Conservation (phyloP, 768 basidiomycete genomes). For the Coprinopsis strossmayeri region DNA sequence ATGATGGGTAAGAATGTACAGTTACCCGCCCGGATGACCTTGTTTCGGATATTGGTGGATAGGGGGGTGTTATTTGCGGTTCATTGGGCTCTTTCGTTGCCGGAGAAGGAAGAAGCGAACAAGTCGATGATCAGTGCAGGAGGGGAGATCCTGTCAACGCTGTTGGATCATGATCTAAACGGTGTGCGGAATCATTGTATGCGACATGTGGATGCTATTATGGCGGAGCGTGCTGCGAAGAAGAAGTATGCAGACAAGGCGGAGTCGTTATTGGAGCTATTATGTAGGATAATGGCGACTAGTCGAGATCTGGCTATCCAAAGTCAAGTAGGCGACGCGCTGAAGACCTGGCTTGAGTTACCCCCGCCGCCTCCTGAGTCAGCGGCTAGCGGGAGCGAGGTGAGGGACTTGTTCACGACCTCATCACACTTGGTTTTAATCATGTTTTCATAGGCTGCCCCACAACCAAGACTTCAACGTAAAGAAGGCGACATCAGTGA, state of each 20-base stretch:
- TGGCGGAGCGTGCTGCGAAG: slow-evolving; percentile 52
- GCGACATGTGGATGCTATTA: slow-evolving; percentile 71
- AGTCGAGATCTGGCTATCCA: slow-evolving; percentile 84
- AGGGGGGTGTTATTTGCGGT: slow-evolving; percentile 86
- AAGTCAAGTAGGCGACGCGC: slow-evolving; percentile 83
- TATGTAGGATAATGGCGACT: slow-evolving; percentile 70
- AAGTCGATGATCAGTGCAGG: slow-evolving; percentile 69
- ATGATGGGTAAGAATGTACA: slow-evolving; percentile 97
- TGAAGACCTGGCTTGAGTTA: slow-evolving; percentile 79
- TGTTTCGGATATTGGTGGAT: slow-evolving; percentile 86
- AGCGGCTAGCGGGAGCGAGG: slow-evolving; percentile 11
- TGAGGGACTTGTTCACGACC: slow-evolving; percentile 1
- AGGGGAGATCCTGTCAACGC: slow-evolving; percentile 76
- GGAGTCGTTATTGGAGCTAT: slow-evolving; percentile 68
- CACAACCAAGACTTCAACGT: slow-evolving; percentile 31
- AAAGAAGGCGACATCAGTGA: slow-evolving; percentile 87
- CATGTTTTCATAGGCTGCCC: slow-evolving; percentile 28
- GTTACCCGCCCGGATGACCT: slow-evolving; percentile 71
- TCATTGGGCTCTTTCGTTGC: slow-evolving; percentile 81
- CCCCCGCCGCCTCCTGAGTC: slow-evolving; percentile 43
- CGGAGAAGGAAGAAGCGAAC: slow-evolving; percentile 46
- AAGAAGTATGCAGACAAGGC: slow-evolving; percentile 56
- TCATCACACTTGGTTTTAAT: neutral
- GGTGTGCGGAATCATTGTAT: slow-evolving; percentile 81
- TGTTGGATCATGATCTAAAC: slow-evolving; percentile 87